phyloP scores from a whole-genome alignment of 768 basidiomycete genomes.

The Filobasidium wieringae region DNA sequence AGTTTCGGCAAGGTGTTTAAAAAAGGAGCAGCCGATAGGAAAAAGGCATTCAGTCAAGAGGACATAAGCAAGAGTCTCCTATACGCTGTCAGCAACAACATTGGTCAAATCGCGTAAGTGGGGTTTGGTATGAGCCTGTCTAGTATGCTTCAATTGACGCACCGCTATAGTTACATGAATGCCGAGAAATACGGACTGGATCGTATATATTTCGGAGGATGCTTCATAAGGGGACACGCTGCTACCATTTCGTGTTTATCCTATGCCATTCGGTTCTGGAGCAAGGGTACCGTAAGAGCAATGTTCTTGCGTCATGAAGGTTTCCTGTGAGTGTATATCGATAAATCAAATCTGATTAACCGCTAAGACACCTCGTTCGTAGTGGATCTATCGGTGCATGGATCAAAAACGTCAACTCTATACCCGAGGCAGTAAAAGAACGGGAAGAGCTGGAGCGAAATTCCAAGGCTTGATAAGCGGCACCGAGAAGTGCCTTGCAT shows the following conservation, averaged over 20 bases:
- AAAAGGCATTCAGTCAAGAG: conserved; percentile 68
- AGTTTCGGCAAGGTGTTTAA: conserved; percentile 98
- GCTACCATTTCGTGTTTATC: conserved; percentile 94
- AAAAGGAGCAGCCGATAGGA: conserved; percentile 49
- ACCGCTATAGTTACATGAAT: conserved; percentile 74
- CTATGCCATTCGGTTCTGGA: conserved; percentile 99
- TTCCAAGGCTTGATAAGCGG: no score
- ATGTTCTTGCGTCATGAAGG: conserved; percentile 96
- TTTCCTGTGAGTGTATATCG: conserved; percentile 60
- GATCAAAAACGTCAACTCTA: conserved; percentile 69
- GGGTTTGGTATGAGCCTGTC: neutral
- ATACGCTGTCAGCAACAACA: conserved; percentile 96
- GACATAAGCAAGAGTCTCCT: conserved; percentile 89
- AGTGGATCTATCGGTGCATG: conserved; percentile 93
- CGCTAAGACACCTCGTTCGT: neutral
- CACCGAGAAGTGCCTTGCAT: no score
- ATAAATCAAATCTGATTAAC: neutral
- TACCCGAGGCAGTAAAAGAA: no score
- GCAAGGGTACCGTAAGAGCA: conserved; percentile 90
- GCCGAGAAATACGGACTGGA: conserved; percentile 96
- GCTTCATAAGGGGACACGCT: conserved; percentile 95
- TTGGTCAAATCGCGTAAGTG: conserved; percentile 97
- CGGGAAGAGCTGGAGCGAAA: no score
- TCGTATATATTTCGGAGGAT: conserved; percentile 96
- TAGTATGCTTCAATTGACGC: conserved; percentile 16